Evolutionary conservation across 2,329 filamentous ascomycete genomes (phyloP).

Genomic region (Plenodomus tracheiphilus): DNA sequence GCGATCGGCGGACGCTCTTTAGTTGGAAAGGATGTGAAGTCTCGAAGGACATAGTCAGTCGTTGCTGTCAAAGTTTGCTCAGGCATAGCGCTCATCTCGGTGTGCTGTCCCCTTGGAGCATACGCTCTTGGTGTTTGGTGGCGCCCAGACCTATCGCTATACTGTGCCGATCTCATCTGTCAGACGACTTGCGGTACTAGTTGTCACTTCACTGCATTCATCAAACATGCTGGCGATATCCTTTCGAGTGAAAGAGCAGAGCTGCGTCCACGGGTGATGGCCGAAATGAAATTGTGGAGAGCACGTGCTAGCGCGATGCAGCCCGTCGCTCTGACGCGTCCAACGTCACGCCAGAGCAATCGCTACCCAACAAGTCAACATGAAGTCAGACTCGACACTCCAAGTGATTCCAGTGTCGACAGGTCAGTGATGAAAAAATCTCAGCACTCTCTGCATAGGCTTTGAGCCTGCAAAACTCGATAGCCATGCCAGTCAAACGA

Average conservation of each 20-base stretch:
- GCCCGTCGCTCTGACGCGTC: conserved; percentile 6
- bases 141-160: neutral
- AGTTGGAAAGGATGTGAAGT: conserved; percentile 17
- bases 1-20: conserved; percentile 25
- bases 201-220: neutral
- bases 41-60: conserved; percentile 14
- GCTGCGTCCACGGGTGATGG: neutral
- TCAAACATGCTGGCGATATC: neutral
- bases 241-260: neutral
- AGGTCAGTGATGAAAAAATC: neutral
- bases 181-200: neutral
- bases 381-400: neutral
- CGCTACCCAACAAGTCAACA: neutral
- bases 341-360: neutral
- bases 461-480: neutral
- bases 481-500: conserved; percentile 36
- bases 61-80: neutral
- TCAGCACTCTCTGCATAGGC: neutral
- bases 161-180: neutral
- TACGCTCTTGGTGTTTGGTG: neutral
- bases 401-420: neutral
- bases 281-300: neutral
- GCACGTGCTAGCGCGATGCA: conserved; percentile 26
- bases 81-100: neutral
- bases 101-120: neutral